Conservation (phyloP, 495 filamentous ascomycete species). For the Penicillium ochrochloron region DNA sequence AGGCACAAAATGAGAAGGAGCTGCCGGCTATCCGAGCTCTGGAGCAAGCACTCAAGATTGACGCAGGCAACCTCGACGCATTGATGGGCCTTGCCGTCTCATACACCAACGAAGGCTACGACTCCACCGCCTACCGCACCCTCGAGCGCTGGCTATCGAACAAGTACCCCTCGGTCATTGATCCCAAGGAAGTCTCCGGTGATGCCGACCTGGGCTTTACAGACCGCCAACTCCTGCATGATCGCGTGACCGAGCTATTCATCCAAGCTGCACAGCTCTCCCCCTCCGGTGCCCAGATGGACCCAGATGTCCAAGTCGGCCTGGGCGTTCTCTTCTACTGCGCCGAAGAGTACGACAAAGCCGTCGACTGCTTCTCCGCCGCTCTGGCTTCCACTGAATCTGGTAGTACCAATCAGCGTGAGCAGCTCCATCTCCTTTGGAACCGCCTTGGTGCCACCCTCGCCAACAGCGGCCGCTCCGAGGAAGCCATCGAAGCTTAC, state of each 20-base stretch:
- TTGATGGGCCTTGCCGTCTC: slow-evolving; percentile 95
- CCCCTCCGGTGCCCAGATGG: slow-evolving; percentile 86
- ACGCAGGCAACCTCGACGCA: slow-evolving; percentile 82
- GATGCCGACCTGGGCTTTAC: slow-evolving; percentile 85
- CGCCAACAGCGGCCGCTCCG: slow-evolving; percentile 87
- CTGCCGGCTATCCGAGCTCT: slow-evolving; percentile 96
- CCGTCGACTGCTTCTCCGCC: slow-evolving; percentile 95
- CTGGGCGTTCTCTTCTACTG: slow-evolving; percentile 98
- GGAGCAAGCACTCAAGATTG: slow-evolving; percentile 86
- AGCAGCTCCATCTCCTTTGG: slow-evolving; percentile 92
- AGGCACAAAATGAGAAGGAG: slow-evolving; percentile 99
- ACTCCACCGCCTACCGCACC: slow-evolving; percentile 93
- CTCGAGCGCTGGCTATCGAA: slow-evolving; percentile 93
- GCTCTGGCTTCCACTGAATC: slow-evolving; percentile 82
- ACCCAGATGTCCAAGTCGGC: slow-evolving; percentile 97
- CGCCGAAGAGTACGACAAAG: slow-evolving; percentile 96
- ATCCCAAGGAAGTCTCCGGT: slow-evolving; percentile 66
- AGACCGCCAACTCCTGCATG: slow-evolving; percentile 86
- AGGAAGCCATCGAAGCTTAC: slow-evolving; percentile 96
- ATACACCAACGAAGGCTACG: slow-evolving; percentile 99
- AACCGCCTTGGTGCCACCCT: slow-evolving; percentile 96
- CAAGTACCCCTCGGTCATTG: slow-evolving; percentile 84
- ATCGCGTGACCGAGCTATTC: slow-evolving; percentile 87
- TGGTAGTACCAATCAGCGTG: slow-evolving; percentile 72
- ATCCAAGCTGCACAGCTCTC: slow-evolving; percentile 90